Evolutionary conservation across 2,329 filamentous ascomycete genomes (phyloP).

Genomic region (Akanthomyces uredinophilus): DNA sequence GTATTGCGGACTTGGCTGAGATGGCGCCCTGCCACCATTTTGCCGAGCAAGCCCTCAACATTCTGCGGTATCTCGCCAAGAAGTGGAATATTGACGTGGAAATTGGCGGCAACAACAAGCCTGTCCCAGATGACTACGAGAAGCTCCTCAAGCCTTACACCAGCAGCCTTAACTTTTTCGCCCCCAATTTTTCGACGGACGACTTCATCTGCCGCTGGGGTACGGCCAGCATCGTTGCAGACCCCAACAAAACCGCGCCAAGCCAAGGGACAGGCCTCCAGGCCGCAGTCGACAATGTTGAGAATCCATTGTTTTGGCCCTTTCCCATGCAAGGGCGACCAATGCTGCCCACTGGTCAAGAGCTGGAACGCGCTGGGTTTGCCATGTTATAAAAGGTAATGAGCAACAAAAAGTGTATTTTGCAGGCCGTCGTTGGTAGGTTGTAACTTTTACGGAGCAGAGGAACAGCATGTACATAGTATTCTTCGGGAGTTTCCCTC

Average conservation of each 20-base stretch:
- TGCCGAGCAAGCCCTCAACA: constrained; percentile 55
- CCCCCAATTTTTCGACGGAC: constrained; percentile 42
- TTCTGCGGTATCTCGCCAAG: constrained; percentile 51
- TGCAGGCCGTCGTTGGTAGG: background rate
- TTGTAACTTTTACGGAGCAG: background rate
- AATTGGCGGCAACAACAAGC: constrained; percentile 28
- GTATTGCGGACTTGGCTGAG: constrained; percentile 53
- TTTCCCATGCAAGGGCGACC: constrained; percentile 57
- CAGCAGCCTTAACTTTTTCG: constrained; percentile 53
- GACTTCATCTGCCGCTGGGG: constrained; percentile 48
- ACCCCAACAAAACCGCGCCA: background rate
- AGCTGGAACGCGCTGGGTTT: constrained; percentile 50
- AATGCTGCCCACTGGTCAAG: constrained; percentile 42
- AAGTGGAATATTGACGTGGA: constrained; percentile 55
- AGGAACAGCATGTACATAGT: background rate
- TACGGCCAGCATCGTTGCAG: constrained; percentile 15
- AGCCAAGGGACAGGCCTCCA: constrained; percentile 17
- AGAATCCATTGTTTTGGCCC: constrained; percentile 56
- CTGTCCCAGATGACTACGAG: constrained; percentile 33
- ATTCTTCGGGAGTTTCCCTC: background rate
- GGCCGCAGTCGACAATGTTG: constrained; percentile 33
- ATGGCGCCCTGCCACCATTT: constrained; percentile 59
- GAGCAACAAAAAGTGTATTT: background rate
- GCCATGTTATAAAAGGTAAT: constrained; percentile 22
- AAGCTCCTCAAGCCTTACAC: constrained; percentile 42